Conservation (phyloP, 495 filamentous ascomycete species). For the Trichocladium uniseriatum region DNA sequence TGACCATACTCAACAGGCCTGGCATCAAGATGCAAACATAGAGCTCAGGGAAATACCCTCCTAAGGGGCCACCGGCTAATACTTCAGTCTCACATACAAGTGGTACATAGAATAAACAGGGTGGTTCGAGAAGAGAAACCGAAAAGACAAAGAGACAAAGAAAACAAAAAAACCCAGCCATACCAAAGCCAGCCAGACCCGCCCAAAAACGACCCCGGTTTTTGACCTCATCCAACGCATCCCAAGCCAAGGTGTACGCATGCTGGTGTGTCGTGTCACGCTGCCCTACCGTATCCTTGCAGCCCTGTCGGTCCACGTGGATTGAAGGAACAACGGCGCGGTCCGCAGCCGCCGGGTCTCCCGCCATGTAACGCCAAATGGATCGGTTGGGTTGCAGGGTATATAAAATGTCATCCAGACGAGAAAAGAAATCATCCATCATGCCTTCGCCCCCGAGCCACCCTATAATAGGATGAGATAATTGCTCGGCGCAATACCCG, state of each 20-base stretch:
- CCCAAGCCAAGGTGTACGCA: slow-evolving; percentile 16
- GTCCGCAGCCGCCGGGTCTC: neutral
- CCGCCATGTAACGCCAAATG: slow-evolving; percentile 16
- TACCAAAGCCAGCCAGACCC: slow-evolving; percentile 10
- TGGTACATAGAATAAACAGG: slow-evolving; percentile 4
- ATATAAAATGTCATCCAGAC: slow-evolving; percentile 25
- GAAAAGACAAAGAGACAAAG: neutral
- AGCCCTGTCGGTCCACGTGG: neutral
- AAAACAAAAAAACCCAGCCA: slow-evolving; percentile 1
- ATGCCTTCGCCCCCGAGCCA: slow-evolving; percentile 7
- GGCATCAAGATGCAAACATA: too few relatives aligned
- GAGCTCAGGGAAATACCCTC: too few relatives aligned
- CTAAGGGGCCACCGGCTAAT: neutral
- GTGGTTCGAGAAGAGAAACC: slow-evolving; percentile 1
- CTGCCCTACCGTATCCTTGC: neutral
- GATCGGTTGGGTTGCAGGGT: slow-evolving; percentile 21
- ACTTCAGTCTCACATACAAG: slow-evolving; percentile 6
- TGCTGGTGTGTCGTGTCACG: neutral
- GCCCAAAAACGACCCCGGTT: slow-evolving; percentile 19
- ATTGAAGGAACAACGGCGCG: neutral
- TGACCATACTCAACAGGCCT: too few relatives aligned
- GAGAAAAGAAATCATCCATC: slow-evolving; percentile 22
- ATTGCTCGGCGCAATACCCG: slow-evolving; percentile 95
- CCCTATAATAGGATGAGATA: slow-evolving; percentile 86
- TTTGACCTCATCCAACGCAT: slow-evolving; percentile 25